Evolutionary conservation across 345 rosid genomes (phyloP).

Genomic region (Erysimum cheiranthoides): DNA sequence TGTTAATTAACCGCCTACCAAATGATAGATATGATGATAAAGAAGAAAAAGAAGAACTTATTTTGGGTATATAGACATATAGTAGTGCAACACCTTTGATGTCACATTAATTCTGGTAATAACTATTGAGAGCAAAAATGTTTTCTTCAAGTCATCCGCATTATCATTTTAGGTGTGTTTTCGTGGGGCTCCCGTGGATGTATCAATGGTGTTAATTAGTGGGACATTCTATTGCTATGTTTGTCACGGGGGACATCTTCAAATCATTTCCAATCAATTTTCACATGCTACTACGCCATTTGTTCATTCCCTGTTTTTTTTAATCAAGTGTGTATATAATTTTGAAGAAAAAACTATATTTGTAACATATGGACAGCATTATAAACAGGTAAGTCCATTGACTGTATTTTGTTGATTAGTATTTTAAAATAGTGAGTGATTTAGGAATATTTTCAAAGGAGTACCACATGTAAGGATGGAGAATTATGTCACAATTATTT

Average conservation of each 20-base stretch:
- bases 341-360: background rate
- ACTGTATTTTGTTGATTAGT: slow-evolving; percentile 26
- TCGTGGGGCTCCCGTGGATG: slow-evolving; percentile 26
- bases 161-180: slow-evolving; percentile 19
- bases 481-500: background rate
- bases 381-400: slow-evolving; percentile 28
- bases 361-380: slow-evolving; percentile 33
- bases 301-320: slow-evolving; percentile 2
- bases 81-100: slow-evolving; percentile 1
- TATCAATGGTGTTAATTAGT: slow-evolving; percentile 34
- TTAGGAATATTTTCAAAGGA: slow-evolving; percentile 23
- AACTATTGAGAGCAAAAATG: slow-evolving; percentile 8
- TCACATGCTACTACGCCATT: slow-evolving; percentile 45
- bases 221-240: slow-evolving; percentile 42
- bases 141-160: slow-evolving; percentile 2
- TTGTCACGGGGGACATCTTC: slow-evolving; percentile 48
- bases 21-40: background rate
- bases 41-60: background rate
- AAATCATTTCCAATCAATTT: slow-evolving; percentile 41
- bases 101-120: slow-evolving; percentile 14
- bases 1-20: background rate
- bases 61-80: background rate
- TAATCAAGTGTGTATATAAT: slow-evolving; percentile 22
- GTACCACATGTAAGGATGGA: slow-evolving; percentile 30
- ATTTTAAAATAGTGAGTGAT: background rate